These are phyloP conservation scores for Aureobasidium mangrovei DNA, from an alignment of 2,329 filamentous ascomycete genomes.

Conservation along the genomic window DNA sequence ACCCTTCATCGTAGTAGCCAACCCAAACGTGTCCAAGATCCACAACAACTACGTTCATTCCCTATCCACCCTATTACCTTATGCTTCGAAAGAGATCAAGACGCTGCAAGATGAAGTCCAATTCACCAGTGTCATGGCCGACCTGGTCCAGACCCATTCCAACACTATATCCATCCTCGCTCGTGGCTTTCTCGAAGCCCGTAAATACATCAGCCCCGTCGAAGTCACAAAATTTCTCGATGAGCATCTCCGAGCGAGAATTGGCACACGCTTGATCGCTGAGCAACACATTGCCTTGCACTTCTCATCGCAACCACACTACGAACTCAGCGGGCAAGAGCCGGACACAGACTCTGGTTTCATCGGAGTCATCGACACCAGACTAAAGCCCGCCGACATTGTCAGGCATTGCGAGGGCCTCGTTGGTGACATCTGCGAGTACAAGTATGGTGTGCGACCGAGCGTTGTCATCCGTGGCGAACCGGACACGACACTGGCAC, in stretches of 20 bases:
- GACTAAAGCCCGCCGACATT: conserved; percentile 69
- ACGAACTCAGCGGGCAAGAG: conserved; percentile 42
- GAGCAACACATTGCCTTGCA: conserved; percentile 96
- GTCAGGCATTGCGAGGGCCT: conserved; percentile 80
- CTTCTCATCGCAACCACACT: conserved; percentile 62
- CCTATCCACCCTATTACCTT: conserved; percentile 80
- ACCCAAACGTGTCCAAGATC: conserved; percentile 86
- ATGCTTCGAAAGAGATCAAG: conserved; percentile 62
- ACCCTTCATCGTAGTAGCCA: conserved; percentile 97
- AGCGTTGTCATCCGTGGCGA: conserved; percentile 74
- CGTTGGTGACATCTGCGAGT: conserved; percentile 91
- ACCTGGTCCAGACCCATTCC: conserved; percentile 88
- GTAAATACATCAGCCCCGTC: conserved; percentile 72
- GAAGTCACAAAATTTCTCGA: conserved; percentile 91
- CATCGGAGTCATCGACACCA: conserved; percentile 92
- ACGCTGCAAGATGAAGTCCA: conserved; percentile 78
- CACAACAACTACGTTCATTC: conserved; percentile 96
- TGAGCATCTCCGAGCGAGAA: conserved; percentile 84
- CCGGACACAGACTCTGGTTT: conserved; percentile 47
- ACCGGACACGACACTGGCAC: conserved; percentile 79
- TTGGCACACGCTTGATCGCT: conserved; percentile 86
- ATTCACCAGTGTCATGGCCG: conserved; percentile 87
- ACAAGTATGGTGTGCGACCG: conserved; percentile 86
- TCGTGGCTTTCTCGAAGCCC: conserved; percentile 83
- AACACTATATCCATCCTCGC: conserved; percentile 93